Evolutionary conservation across 148 eudicot species (phyloP).

Genomic region (Tetragonia tetragonoides): DNA sequence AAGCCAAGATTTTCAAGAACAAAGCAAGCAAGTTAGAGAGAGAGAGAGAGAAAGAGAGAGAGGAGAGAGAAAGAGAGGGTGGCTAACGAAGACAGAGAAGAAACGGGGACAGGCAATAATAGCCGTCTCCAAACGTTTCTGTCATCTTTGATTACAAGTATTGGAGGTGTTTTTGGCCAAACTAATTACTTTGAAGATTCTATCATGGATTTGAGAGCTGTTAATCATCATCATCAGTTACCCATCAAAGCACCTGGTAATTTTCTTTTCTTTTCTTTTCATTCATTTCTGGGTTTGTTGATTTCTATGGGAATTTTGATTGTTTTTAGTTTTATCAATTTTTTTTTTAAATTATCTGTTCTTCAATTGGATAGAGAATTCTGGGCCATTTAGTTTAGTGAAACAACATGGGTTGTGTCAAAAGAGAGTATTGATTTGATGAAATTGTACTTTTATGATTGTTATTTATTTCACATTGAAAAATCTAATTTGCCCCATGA

Average conservation of each 20-base stretch:
- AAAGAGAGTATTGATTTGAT: too few species aligned
- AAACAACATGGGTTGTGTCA: too few species aligned
- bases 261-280: not conserved
- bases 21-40: not conserved
- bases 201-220: constrained; percentile 43
- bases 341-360: too few species aligned
- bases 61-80: constrained; percentile 15
- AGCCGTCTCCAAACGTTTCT: constrained; percentile 61
- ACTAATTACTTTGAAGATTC: constrained; percentile 17
- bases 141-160: constrained; percentile 46
- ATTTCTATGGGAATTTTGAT: not conserved
- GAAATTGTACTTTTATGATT: too few species aligned
- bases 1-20: not conserved
- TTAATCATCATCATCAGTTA: constrained; percentile 22
- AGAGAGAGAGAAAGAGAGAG: not conserved
- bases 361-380: too few species aligned
- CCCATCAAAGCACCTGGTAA: constrained; percentile 31
- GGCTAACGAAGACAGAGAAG: constrained; percentile 51
- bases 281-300: not conserved
- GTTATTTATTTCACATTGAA: too few species aligned
- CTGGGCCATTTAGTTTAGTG: too few species aligned
- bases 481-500: too few species aligned
- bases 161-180: constrained; percentile 53
- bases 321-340: not conserved
- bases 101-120: constrained; percentile 39